phyloP scores from a whole-genome alignment of 108 stramenopile species.

The Skeletonema marinoi region DNA sequence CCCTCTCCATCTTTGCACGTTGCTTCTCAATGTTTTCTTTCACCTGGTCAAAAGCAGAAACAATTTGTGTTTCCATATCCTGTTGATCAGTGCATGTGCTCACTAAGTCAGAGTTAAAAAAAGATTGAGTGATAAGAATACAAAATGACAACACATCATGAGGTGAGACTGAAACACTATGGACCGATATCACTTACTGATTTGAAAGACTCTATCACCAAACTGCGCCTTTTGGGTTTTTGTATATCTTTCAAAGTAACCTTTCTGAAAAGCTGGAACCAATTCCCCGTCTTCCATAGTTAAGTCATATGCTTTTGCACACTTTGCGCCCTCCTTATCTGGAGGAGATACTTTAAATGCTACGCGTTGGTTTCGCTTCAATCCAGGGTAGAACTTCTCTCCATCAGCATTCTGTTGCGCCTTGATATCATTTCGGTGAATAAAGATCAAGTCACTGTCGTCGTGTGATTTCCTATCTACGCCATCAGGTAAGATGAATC shows the following conservation, averaged over 20 bases:
- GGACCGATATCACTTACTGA: neutral
- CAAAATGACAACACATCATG: neutral
- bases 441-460: constrained; percentile 12
- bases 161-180: neutral
- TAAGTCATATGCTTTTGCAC: constrained; percentile 15
- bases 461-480: neutral
- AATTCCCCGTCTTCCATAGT: constrained; percentile 16
- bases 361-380: constrained; percentile 7
- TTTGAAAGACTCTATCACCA: constrained; percentile 19
- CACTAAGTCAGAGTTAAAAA: neutral
- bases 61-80: constrained; percentile 34
- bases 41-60: constrained; percentile 20
- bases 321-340: constrained; percentile 8
- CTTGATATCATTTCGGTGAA: constrained; percentile 12
- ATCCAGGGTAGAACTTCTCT: neutral
- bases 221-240: constrained; percentile 14
- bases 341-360: constrained; percentile 27
- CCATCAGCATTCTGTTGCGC: neutral
- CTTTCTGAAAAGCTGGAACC: constrained; percentile 4
- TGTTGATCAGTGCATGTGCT: constrained; percentile 18
- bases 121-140: neutral
- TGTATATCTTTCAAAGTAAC: constrained; percentile 8
- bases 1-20: constrained; percentile 14
- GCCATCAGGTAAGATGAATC: constrained; percentile 30
- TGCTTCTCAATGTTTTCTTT: constrained; percentile 13